Evolutionary conservation across 1,139 yeast genomes (phyloP), one percentile per base, ranked within the genome.

Genomic region (Kodamaea anthophila): DNA sequence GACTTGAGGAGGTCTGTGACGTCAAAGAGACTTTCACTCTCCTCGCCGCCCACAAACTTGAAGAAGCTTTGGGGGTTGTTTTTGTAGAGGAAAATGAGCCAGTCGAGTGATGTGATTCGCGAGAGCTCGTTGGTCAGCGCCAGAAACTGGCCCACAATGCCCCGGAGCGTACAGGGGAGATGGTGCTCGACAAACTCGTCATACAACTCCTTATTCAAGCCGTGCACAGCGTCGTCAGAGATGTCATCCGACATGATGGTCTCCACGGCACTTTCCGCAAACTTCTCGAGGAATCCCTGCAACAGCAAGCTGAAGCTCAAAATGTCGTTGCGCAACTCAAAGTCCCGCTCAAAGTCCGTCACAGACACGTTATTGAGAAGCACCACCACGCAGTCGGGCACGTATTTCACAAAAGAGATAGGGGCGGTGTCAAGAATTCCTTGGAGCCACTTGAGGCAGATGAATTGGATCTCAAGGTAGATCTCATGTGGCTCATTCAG

Each of bases 1-100:
- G 95, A 85, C 47, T 79, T 81, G 32, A 93, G 63, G 27, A 91
- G 63, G 1, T 87, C 85, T 3, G 85, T 78, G 42, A 87, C 77
- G 25, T 88, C 83, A 37, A 65, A 55, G 13, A 12, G 28, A 13
- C 21, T 21, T 24, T 30, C 37, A 6, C 39, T 32, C 25, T 42
- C 46, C 9, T 37, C 50, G 4, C 49, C 54, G 11, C 47, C 47
- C 9, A 56, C 48, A 20, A 47, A 79, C 48, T 66, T 76, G 42
- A 73, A 65, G 45, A 75, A 73, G 44, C 73, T 68, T 15, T 70
- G 58, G 0, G 93, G 85, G 24, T 81, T 81, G 42, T 78, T 78
- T 19, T 77, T 70, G 47, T 88, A 93, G 26, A 93, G 65, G 68
- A 86, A 77, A 15, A 80, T 78, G 21, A 93, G 64, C 98, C 98